Evolutionary conservation across 2,329 filamentous ascomycete genomes (phyloP).

Genomic region (Botrytis fabae): DNA sequence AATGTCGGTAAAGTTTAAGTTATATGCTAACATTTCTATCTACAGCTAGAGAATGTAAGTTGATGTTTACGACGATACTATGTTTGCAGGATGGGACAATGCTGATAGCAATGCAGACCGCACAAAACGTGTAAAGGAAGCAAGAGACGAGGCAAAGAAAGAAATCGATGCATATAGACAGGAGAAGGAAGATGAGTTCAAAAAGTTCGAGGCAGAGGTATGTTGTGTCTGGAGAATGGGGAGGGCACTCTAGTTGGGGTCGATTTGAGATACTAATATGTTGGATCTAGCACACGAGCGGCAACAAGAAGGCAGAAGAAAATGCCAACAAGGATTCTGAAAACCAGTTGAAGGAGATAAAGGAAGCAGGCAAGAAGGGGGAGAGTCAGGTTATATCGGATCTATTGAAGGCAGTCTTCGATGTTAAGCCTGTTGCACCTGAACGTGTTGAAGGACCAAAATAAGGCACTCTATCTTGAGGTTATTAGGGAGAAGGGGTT

Average conservation of each 20-base stretch:
- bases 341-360: slow-evolving; percentile 77
- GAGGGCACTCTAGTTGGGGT: not conserved
- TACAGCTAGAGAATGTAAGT: slow-evolving; percentile 83
- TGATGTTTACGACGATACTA: not conserved
- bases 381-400: slow-evolving; percentile 80
- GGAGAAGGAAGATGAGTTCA: slow-evolving; percentile 91
- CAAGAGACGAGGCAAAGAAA: slow-evolving; percentile 93
- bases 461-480: slow-evolving; percentile 25
- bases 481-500: not conserved
- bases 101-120: slow-evolving; percentile 59
- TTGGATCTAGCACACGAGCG: slow-evolving; percentile 74
- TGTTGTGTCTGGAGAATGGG: slow-evolving; percentile 10
- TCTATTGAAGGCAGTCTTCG: slow-evolving; percentile 79
- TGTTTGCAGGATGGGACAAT: slow-evolving; percentile 6
- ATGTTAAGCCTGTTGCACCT: slow-evolving; percentile 72
- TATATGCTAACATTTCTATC: slow-evolving; percentile 38
- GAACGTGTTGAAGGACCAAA: slow-evolving; percentile 40
- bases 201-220: slow-evolving; percentile 81
- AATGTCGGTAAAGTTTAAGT: not conserved
- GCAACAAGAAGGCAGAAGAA: slow-evolving; percentile 80
- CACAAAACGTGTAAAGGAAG: slow-evolving; percentile 96
- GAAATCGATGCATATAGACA: slow-evolving; percentile 92
- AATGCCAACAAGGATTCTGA: slow-evolving; percentile 81
- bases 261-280: slow-evolving; percentile 23
- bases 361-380: slow-evolving; percentile 74